Evolutionary conservation across 352 stramenopile genomes (phyloP), one percentile per base, ranked within the genome.

Genomic region (Phytophthora pistaciae): DNA sequence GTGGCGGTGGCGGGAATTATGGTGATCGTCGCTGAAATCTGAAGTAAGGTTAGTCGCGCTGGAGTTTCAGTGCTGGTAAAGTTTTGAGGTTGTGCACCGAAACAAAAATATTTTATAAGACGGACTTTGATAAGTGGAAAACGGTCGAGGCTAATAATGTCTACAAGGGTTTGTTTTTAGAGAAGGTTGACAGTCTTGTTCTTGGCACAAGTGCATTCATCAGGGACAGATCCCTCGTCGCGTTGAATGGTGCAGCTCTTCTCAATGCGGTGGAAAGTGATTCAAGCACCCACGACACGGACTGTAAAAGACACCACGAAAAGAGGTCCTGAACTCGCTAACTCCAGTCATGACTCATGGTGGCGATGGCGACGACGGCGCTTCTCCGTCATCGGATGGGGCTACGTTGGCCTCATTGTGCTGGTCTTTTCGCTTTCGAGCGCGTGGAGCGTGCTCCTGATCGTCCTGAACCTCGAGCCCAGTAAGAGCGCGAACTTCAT

Each of bases 401-500:
- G 60, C 10, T 64, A 72, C 21, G 44, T 61, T 10, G 1, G 66
- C 3, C 50, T 74, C 9, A 72, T 73, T 27, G 31, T 44, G 7
- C 46, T 83, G 10, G 57, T 81, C 11, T 71, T 72, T 25, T 29
- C 56, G 0, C 52, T 71, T 5, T 82, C 70, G n/a, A 60, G 67
- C 50, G 27, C 25, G 1, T 84, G 76, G 78, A 79, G 67, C 54
- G n/a, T 74, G 1, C 74, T 82, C 46, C 49, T 85, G 31, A 49
- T 89, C 38, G 33, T 74, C 1, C 36, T 89, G 18, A 83, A 80
- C 18, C 21, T 78, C 1, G 57, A 70, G 18, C 74, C 78, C 1
- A 79, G 72, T 33, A 36, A 48, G 42, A 87, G 64, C 13, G 71
- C 77, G 33, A 84, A 87, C 54, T 66, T 21, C 27, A 53, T 81